phyloP scores from a whole-genome alignment of 768 basidiomycete genomes.

The Glaciozyma martinii region DNA sequence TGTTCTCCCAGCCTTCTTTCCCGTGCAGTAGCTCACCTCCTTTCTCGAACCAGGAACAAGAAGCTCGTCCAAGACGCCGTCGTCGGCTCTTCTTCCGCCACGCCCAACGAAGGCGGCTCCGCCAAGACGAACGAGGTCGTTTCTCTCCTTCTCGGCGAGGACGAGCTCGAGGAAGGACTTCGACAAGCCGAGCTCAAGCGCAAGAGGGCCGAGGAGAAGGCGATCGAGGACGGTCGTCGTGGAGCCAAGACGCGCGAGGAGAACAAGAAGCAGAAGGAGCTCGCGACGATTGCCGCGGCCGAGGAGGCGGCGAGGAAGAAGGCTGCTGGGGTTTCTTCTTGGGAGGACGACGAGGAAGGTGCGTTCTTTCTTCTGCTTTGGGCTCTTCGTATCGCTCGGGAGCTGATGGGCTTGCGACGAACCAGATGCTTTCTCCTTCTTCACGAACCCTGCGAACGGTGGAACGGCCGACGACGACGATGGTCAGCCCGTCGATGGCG shows the following conservation, averaged over 20 bases:
- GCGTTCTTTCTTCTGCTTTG: not conserved
- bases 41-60: conserved; percentile 24
- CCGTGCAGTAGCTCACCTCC: not conserved
- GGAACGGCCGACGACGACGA: conserved; percentile 26
- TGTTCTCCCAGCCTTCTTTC: not conserved
- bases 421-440: conserved; percentile 28
- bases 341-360: conserved; percentile 28
- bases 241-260: conserved; percentile 6
- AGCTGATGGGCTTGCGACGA: too few relatives aligned
- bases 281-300: not conserved
- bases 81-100: conserved; percentile 52
- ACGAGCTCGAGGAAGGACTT: conserved; percentile 57
- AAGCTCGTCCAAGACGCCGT: conserved; percentile 86
- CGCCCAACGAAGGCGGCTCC: conserved; percentile 6
- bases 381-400: not conserved
- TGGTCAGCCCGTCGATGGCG: conserved; percentile 8
- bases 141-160: conserved; percentile 84
- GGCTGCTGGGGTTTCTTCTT: conserved; percentile 14
- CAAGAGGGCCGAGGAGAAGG: conserved; percentile 38
- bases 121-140: conserved; percentile 90
- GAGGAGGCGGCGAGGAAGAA: conserved; percentile 11
- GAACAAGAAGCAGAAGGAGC: conserved; percentile 2
- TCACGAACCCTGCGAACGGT: conserved; percentile 18
- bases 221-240: conserved; percentile 32
- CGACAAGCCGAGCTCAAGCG: conserved; percentile 36